These are phyloP conservation scores for Mycocentrospora acerina DNA, from an alignment of 2,329 filamentous ascomycete species.

Conservation along the genomic window DNA sequence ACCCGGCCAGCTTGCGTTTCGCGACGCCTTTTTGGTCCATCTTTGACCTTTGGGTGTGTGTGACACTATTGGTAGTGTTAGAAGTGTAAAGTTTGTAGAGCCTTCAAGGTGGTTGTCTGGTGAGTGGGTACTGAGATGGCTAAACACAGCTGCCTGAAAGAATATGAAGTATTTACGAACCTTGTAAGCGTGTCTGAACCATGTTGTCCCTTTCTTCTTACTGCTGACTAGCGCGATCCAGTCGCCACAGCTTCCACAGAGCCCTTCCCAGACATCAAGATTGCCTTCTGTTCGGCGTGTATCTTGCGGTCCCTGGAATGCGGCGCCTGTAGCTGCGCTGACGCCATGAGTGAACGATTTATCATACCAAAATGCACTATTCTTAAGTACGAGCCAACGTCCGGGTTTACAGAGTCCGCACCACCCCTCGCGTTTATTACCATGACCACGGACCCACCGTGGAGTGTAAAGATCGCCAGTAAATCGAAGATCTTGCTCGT, in stretches of 20 bases:
- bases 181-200: slow-evolving; percentile 89
- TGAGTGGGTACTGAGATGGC: too few species aligned
- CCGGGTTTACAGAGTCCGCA: slow-evolving; percentile 86
- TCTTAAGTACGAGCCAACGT: slow-evolving; percentile 84
- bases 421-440: slow-evolving; percentile 87
- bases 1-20: slow-evolving; percentile 42
- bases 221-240: slow-evolving; percentile 81
- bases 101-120: too few species aligned
- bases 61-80: slow-evolving; percentile 41
- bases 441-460: slow-evolving; percentile 79
- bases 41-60: slow-evolving; percentile 47
- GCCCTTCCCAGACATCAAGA: slow-evolving; percentile 77
- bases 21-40: slow-evolving; percentile 45
- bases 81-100: slow-evolving; percentile 18
- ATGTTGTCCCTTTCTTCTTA: slow-evolving; percentile 90
- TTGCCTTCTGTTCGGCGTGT: slow-evolving; percentile 77
- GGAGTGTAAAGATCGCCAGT: slow-evolving; percentile 82
- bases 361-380: slow-evolving; percentile 91
- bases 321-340: slow-evolving; percentile 75
- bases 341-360: slow-evolving; percentile 89
- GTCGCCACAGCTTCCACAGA: slow-evolving; percentile 76
- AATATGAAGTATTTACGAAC: slow-evolving; percentile 46
- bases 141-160: too few species aligned
- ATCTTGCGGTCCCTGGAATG: slow-evolving; percentile 75
- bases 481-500: slow-evolving; percentile 74